Conservation (phyloP, 164 flowering plant species). For the Annona cherimola region DNA sequence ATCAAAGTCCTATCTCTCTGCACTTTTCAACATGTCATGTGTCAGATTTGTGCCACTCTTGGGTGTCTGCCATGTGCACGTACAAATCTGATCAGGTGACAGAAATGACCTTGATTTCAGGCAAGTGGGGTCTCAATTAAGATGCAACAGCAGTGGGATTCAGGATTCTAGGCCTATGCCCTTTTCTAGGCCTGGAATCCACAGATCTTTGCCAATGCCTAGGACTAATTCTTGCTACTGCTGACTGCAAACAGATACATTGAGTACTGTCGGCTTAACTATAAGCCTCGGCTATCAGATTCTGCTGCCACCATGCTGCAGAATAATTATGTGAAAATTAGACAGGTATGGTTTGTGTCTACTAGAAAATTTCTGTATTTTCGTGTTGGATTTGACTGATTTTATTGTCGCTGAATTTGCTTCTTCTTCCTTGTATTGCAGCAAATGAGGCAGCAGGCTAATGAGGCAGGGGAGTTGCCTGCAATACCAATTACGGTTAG, state of each 20-base stretch:
- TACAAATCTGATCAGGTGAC: background rate
- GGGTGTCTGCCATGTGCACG: background rate
- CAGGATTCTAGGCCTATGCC: background rate
- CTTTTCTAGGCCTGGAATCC: too few species aligned
- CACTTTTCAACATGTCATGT: background rate
- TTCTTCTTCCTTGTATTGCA: slow-evolving; percentile 15
- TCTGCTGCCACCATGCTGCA: slow-evolving; percentile 71
- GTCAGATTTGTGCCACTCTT: background rate
- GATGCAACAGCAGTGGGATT: background rate
- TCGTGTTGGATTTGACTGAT: background rate
- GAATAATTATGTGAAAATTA: slow-evolving; percentile 77
- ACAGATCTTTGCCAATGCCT: too few species aligned
- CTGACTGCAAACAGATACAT: slow-evolving; percentile 54
- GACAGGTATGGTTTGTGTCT: slow-evolving; percentile 57
- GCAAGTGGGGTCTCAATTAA: background rate
- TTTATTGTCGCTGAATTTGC: background rate
- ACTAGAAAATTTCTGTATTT: background rate
- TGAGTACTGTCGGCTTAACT: slow-evolving; percentile 72
- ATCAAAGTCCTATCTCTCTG: background rate
- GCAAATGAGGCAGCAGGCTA: slow-evolving; percentile 94
- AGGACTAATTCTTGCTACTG: slow-evolving; percentile 2
- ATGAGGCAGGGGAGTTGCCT: slow-evolving; percentile 90
- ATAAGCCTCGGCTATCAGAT: slow-evolving; percentile 87
- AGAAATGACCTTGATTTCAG: background rate
- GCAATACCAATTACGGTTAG: slow-evolving; percentile 95